Conservation (phyloP, 1,139 yeast species). For the Candida tetrigidarum region DNA sequence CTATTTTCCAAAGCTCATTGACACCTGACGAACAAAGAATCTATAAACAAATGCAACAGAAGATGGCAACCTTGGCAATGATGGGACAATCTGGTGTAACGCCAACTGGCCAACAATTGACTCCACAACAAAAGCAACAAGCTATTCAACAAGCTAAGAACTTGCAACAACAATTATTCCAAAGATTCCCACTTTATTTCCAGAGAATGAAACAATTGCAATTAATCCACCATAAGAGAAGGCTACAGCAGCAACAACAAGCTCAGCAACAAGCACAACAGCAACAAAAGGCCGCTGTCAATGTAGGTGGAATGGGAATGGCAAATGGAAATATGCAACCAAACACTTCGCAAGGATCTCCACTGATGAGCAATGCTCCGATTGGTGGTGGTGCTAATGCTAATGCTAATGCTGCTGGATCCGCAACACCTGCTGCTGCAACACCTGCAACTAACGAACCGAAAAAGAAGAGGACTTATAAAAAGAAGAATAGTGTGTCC, state of each 20-base stretch:
- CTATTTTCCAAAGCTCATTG: constrained; percentile 46
- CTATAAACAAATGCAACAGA: constrained; percentile 46
- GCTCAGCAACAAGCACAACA: constrained; percentile 18
- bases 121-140: constrained; percentile 51
- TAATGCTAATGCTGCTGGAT: background rate
- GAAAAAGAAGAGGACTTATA: constrained; percentile 18
- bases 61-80: constrained; percentile 46
- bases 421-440: no score
- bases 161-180: constrained; percentile 47
- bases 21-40: constrained; percentile 49
- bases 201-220: constrained; percentile 49
- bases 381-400: background rate
- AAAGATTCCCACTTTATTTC: constrained; percentile 49
- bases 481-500: constrained; percentile 13
- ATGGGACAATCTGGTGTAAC: constrained; percentile 53
- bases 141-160: constrained; percentile 49
- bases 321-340: constrained; percentile 3
- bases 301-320: background rate
- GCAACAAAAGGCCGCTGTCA: constrained; percentile 9
- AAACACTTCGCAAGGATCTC: constrained; percentile 13
- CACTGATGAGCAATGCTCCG: background rate
- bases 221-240: constrained; percentile 34
- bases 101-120: constrained; percentile 47
- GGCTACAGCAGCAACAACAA: constrained; percentile 19
- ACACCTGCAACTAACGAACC: constrained; percentile 12